Conservation (phyloP, 75 land plant genomes). For the Sequoia sempervirens region DNA sequence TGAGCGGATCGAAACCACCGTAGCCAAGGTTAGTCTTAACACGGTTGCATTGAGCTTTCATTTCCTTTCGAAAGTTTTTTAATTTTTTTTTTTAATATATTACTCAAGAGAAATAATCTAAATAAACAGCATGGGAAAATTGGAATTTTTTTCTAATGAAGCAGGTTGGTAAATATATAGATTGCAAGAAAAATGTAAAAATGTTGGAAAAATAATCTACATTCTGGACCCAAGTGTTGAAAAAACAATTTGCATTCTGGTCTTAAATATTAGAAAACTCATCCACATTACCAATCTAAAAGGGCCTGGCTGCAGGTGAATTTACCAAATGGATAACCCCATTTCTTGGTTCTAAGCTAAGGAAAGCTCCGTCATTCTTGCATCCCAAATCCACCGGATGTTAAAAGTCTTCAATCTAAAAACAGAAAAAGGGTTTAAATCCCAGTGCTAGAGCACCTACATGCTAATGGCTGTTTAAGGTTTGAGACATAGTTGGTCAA, state of each 20-base stretch:
- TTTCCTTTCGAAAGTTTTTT: background rate
- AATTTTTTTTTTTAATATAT: background rate
- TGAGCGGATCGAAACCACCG: conserved; percentile 94
- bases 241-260: background rate
- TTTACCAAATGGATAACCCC: no score
- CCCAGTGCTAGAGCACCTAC: background rate
- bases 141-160: background rate
- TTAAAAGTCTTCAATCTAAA: no score
- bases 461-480: no score
- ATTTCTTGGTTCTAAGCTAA: no score
- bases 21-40: conserved; percentile 66
- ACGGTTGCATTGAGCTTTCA: background rate
- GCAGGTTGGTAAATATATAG: background rate
- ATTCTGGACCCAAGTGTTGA: no score
- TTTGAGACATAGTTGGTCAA: background rate
- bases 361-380: no score
- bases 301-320: background rate
- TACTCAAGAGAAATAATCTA: background rate
- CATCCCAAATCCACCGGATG: no score
- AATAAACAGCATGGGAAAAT: background rate
- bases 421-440: no score
- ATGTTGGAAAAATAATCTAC: background rate
- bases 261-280: background rate
- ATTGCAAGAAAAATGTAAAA: background rate
- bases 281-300: no score